Percentiles rank a stretch among this genome's conserved stretches.
phyloP scores from a whole-genome alignment of 495 filamentous ascomycete genomes.

The Cercophora scortea region DNA sequence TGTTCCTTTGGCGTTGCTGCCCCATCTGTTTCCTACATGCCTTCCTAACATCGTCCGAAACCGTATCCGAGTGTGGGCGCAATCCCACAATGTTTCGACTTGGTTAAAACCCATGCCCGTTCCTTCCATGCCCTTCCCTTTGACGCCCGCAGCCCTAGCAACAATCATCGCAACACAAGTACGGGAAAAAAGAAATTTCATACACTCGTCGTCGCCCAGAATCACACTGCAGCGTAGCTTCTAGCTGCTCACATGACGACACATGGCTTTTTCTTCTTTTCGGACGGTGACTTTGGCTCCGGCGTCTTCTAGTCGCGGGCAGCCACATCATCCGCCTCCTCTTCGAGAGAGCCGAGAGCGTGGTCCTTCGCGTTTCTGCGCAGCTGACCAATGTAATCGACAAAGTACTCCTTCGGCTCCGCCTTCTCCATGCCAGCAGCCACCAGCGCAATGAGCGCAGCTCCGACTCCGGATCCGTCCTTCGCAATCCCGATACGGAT shows the following conservation, averaged over 20 bases:
- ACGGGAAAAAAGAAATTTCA: too few relatives aligned
- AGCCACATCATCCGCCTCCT: slow-evolving; percentile 14
- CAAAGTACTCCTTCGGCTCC: background rate
- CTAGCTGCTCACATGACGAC: slow-evolving; percentile 8
- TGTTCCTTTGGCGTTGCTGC: too few relatives aligned
- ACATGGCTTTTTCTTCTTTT: slow-evolving; percentile 2
- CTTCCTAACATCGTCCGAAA: too few relatives aligned
- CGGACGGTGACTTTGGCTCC: background rate
- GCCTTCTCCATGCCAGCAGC: slow-evolving; percentile 44
- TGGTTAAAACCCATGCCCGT: too few relatives aligned
- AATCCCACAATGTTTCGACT: too few relatives aligned
- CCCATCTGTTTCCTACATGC: too few relatives aligned
- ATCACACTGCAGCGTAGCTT: too few relatives aligned
- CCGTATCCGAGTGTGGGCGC: too few relatives aligned
- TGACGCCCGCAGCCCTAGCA: too few relatives aligned
- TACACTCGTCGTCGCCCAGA: too few relatives aligned
- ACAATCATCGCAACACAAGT: too few relatives aligned
- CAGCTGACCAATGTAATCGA: slow-evolving; percentile 16
- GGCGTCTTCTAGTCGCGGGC: slow-evolving; percentile 13
- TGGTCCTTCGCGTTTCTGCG: slow-evolving; percentile 12
- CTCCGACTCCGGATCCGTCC: slow-evolving; percentile 88
- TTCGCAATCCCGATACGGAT: slow-evolving; percentile 89
- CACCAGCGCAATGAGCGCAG: slow-evolving; percentile 81
- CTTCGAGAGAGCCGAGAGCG: slow-evolving; percentile 14
- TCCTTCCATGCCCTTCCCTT: too few relatives aligned